Evolutionary conservation across 768 basidiomycete species (phyloP), one percentile per base, ranked within the genome.

Genomic region (Cystofilobasidium macerans): DNA sequence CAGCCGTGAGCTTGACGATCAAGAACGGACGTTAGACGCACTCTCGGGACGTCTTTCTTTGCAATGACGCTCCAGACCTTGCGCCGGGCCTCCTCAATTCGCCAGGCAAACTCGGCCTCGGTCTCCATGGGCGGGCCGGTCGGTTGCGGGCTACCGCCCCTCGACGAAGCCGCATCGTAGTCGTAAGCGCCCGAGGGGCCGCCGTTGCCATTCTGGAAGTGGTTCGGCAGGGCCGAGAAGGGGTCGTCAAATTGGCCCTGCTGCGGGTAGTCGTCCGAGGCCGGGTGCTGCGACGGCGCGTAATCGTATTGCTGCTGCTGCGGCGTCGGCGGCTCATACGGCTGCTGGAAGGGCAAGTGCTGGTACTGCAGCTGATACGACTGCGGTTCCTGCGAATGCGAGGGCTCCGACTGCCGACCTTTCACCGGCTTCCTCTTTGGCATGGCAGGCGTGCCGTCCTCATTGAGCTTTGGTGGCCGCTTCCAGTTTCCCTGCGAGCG

Each of bases 21-120:
- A 26, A 45, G 64, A n/a, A 54, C 54, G 12, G 38, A 43, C 22
- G 30, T 9, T 20, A 35, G 26, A 66, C 66, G 38, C 70, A 87
- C 91, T 81, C 88, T 92, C 33, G 85, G 84, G 56, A 93, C 83
- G 71, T 93, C 91, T 70, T 84, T 81, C 69, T 83, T 81, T 1
- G 89, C 91, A 57, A 94, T 91, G 71, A 85, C 88, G 26, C 84
- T 85, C 91, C 91, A 94, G 12, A 90, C 86, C 76, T 89, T 91
- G 65, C 83, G 81, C 77, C 92, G 90, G 0, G 86, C 80, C 70
- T 91, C 91, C 73, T 90, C 89, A 35, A 91, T 60, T 5, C 58
- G 33, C 43, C 43, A 40, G 7, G 58, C 58, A 18, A 60, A 40
- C 38, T 60, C 58, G 9, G 5, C 43, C 58, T 66, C 58, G 22